Conservation (phyloP, 768 basidiomycete species). For the Pisolithus microcarpus region DNA sequence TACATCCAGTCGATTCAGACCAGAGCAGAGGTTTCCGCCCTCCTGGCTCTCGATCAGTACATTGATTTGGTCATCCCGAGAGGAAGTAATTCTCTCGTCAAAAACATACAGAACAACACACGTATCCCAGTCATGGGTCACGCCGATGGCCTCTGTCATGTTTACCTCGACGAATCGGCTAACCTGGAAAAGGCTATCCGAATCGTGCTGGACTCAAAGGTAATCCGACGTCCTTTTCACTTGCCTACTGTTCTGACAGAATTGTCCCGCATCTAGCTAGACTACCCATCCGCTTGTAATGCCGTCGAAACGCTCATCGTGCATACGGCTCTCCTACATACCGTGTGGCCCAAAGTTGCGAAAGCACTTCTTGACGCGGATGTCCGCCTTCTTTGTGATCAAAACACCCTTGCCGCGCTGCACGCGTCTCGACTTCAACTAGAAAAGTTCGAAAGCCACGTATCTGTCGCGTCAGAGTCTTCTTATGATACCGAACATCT, state of each 20-base stretch:
- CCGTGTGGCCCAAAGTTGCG: constrained; percentile 80
- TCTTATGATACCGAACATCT: constrained; percentile 89
- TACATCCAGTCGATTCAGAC: constrained; percentile 93
- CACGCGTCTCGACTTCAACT: constrained; percentile 26
- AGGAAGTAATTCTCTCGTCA: constrained; percentile 87
- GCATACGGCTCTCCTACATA: constrained; percentile 62
- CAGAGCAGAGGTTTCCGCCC: constrained; percentile 79
- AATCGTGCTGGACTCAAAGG: constrained; percentile 88
- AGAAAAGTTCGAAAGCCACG: constrained; percentile 38
- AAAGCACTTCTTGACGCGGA: constrained; percentile 56
- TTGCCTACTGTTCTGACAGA: constrained; percentile 1
- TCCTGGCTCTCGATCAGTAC: constrained; percentile 81
- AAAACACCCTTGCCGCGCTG: constrained; percentile 52
- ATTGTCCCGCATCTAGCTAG: constrained; percentile 44
- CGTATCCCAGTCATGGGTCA: constrained; percentile 98
- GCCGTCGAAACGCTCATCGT: constrained; percentile 84
- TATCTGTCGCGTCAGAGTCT: constrained; percentile 45
- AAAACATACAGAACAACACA: constrained; percentile 81
- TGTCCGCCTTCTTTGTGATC: constrained; percentile 79
- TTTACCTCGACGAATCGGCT: constrained; percentile 83
- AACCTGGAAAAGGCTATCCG: constrained; percentile 72
- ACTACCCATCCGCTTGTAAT: constrained; percentile 97
- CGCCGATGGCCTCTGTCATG: constrained; percentile 89
- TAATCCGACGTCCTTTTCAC: constrained; percentile 19
- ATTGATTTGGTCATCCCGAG: constrained; percentile 97